Base-by-base conservation (phyloP, 805 yeast species). In the Brettanomyces custersianus region DNA sequence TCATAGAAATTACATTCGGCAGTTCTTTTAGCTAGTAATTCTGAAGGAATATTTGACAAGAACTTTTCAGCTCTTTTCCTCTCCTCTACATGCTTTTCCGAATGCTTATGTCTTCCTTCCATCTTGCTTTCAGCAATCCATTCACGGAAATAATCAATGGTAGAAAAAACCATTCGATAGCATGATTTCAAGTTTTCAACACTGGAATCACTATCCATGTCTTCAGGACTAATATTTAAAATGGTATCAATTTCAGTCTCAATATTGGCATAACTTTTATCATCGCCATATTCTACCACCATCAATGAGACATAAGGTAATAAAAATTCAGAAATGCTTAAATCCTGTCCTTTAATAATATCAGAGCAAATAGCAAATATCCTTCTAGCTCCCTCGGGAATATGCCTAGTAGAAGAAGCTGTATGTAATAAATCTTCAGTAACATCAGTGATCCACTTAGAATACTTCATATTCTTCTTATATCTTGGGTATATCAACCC, bases 1-100 rank as follows among this genome's bases (percentile, higher is more conserved):
- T 94, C 96, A 51, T 76, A 86, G 0, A 94, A 78, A 31, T 77
- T 83, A 41, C 94, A 83, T 43, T 86, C 86, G 1, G 86, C 70
- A 0, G 96, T 81, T 35, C 92, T 66, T 24, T 68, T 65, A 0
- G 95, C 96, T 47, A 92, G 65, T 17, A 82, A 51, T 25, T 74
- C 77, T 20, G 78, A 73, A 0, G 95, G 83, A 8, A 88, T 68
- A 2, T 59, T 51, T 2, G 58, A 59, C 10, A 86, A 53, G 39
- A 86, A 72, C 1, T 38, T 34, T 31, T 66, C 66, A 3, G 75
- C 74, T 48, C 44, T 61, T 37, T 22, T 37, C 4, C 37, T 28
- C 10, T 31, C 25, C 28, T 38, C 38, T 12, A 36, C 12, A 20
- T 35, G 31, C 2, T 31, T 21, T 15, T 13, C 18, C 11, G 29